These are phyloP conservation scores for Saccharata proteae DNA, from an alignment of 2,329 filamentous ascomycete species.

Conservation along the genomic window DNA sequence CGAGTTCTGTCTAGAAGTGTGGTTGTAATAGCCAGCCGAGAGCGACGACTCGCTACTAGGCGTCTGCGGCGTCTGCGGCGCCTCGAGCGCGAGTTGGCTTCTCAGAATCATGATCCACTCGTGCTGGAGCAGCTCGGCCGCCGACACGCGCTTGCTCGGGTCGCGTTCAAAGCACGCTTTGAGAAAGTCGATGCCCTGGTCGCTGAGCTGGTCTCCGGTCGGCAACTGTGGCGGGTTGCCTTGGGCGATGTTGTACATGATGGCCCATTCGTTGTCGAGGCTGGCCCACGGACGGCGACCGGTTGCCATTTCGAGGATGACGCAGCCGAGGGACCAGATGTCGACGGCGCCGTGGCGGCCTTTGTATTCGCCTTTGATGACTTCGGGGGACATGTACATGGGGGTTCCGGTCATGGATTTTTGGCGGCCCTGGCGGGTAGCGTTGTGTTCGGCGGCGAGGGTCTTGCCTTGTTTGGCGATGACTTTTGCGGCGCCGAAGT, in stretches of 20 bases:
- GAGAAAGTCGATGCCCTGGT: slow-evolving; percentile 77
- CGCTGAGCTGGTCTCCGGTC: slow-evolving; percentile 68
- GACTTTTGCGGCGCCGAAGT: slow-evolving; percentile 94
- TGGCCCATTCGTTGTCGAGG: slow-evolving; percentile 97
- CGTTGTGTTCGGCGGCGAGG: slow-evolving; percentile 52
- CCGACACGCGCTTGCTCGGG: slow-evolving; percentile 64
- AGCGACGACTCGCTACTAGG: slow-evolving; percentile 17
- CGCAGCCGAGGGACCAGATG: slow-evolving; percentile 92
- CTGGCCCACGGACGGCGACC: slow-evolving; percentile 88
- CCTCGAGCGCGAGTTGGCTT: slow-evolving; percentile 34
- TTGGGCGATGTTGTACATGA: slow-evolving; percentile 99
- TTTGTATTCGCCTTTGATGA: slow-evolving; percentile 72
- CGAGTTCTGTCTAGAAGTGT: too few relatives aligned
- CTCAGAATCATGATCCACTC: slow-evolving; percentile 60
- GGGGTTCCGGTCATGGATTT: slow-evolving; percentile 95
- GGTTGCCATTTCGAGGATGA: slow-evolving; percentile 95
- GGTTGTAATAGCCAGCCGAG: too few relatives aligned
- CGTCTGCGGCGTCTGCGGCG: slow-evolving; percentile 33
- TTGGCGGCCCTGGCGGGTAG: slow-evolving; percentile 43
- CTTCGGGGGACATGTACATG: slow-evolving; percentile 99
- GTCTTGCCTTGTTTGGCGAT: slow-evolving; percentile 91
- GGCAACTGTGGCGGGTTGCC: slow-evolving; percentile 87
- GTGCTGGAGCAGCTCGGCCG: slow-evolving; percentile 82
- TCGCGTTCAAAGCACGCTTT: slow-evolving; percentile 77
- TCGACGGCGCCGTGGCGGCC: slow-evolving; percentile 80